Evolutionary conservation across 371 early-diverging fungal genomes (phyloP), one percentile per base, ranked within the genome.

Genomic region (Fennellomyces sp.): DNA sequence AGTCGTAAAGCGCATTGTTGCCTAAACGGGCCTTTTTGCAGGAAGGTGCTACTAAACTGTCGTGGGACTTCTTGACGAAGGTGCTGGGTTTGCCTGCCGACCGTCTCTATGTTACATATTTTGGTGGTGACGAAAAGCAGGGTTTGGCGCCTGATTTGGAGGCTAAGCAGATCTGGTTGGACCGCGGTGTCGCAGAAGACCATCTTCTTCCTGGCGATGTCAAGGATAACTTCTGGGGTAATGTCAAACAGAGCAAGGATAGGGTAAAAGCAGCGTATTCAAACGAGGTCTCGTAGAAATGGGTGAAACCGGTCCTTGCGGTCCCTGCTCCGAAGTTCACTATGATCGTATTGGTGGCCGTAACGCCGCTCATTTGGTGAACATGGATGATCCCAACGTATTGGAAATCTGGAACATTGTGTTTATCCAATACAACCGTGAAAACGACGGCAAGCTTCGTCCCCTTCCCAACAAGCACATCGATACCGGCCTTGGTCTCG

Each of bases 351-450:
- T 98, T 63, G 99, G 99, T 53, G 92, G 91, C 19, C 94, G 99
- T 58, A 91, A 99, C 79, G 99, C 98, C 26, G 81, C 96, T 15
- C 68, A 79, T 54, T 82, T 99, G 35, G 99, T 99, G 60, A 99
- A 99, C 82, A 78, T 88, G 88, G 99, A 99, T 71, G 99, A 99
- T 83, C 99, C 99, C 26, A 92, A 94, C 62, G 99, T 99, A 5
- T 76, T 99, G 29, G 99, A 99, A 82, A 98, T 99, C 70, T 99
- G 99, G 99, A 99, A 99, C 79, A 80, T 99, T 27, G 99, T 99
- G 60, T 99, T 99, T 72, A 99, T 99, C 85, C 94, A 99, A 81
- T 99, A 93, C 86, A 97, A 99, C 87, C 94, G 99, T 68, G 98
- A 99, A 74, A 72, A 87, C n/a, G 95, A 94, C 65, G 92, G 97